These are phyloP conservation scores for Cyberlindnera bimundalis DNA, from an alignment of 805 yeast species.

Conservation along the genomic window DNA sequence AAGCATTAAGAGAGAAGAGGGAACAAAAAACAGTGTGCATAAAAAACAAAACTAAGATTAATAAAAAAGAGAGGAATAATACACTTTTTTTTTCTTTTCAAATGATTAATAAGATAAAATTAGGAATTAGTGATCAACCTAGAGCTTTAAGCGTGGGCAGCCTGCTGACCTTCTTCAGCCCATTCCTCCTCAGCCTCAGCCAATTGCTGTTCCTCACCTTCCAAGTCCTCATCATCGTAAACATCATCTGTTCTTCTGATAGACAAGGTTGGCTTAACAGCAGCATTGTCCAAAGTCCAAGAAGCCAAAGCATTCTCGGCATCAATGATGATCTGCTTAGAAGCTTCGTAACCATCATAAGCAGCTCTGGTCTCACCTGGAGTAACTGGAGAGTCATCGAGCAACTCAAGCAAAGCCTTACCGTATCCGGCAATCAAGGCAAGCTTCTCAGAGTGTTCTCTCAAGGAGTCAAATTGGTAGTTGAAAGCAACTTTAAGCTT, in stretches of 20 bases:
- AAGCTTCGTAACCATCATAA: constrained; percentile 85
- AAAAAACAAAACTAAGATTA: no score
- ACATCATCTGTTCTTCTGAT: constrained; percentile 58
- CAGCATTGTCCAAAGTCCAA: constrained; percentile 83
- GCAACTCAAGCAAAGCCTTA: constrained; percentile 76
- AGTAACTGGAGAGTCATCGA: constrained; percentile 82
- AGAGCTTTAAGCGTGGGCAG: constrained; percentile 22
- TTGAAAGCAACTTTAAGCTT: constrained; percentile 80
- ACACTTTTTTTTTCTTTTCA: constrained; percentile 1
- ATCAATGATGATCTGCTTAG: constrained; percentile 82
- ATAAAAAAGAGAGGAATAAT: neutral
- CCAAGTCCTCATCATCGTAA: constrained; percentile 46
- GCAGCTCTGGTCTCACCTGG: constrained; percentile 93
- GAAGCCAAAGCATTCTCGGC: constrained; percentile 79
- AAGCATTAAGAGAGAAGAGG: no score
- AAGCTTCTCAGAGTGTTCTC: constrained; percentile 82
- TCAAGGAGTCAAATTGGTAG: constrained; percentile 80
- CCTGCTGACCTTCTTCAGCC: constrained; percentile 37
- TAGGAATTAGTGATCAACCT: neutral
- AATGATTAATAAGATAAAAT: constrained; percentile 1
- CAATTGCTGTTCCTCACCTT: constrained; percentile 43
- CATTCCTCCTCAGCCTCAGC: constrained; percentile 55
- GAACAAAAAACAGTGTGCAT: no score
- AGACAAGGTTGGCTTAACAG: constrained; percentile 75
- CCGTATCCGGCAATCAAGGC: constrained; percentile 89